These are phyloP conservation scores for Thalassiosira sp. DNA, from an alignment of 352 stramenopile genomes.

Conservation along the genomic window DNA sequence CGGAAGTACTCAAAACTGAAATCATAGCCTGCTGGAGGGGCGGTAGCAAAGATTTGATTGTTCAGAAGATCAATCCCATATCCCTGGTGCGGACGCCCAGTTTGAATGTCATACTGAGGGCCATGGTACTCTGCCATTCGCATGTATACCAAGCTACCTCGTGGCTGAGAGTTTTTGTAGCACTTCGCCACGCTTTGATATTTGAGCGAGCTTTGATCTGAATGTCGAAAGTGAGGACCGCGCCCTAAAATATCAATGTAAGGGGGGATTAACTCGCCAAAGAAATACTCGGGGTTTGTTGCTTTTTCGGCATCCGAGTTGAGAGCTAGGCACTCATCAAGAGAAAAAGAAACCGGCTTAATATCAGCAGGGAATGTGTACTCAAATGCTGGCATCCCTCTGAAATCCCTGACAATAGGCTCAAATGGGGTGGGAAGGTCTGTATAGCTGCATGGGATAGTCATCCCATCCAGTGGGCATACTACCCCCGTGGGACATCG, in stretches of 20 bases:
- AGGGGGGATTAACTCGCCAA: conserved; percentile 91
- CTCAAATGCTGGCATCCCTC: conserved; percentile 75
- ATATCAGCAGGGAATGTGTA: conserved; percentile 76
- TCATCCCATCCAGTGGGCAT: conserved; percentile 94
- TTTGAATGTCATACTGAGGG: conserved; percentile 91
- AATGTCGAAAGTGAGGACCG: conserved; percentile 89
- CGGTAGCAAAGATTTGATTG: conserved; percentile 65
- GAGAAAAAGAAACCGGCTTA: conserved; percentile 84
- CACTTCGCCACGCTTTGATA: conserved; percentile 85
- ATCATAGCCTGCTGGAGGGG: conserved; percentile 53
- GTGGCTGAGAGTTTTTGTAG: conserved; percentile 91
- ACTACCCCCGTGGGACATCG: conserved; percentile 90
- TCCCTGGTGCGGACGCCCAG: conserved; percentile 89
- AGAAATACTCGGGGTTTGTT: conserved; percentile 86
- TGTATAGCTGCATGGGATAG: conserved; percentile 88
- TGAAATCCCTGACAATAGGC: conserved; percentile 74
- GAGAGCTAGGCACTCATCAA: conserved; percentile 90
- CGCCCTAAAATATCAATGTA: conserved; percentile 93
- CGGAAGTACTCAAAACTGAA: conserved; percentile 62
- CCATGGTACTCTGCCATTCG: conserved; percentile 93
- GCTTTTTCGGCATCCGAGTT: conserved; percentile 70
- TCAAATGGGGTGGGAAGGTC: conserved; percentile 92
- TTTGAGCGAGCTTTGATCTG: conserved; percentile 72
- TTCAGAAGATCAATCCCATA: conserved; percentile 87
- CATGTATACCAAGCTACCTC: conserved; percentile 90